Conservation (phyloP, 805 yeast genomes). For the Metschnikowia lunata region DNA sequence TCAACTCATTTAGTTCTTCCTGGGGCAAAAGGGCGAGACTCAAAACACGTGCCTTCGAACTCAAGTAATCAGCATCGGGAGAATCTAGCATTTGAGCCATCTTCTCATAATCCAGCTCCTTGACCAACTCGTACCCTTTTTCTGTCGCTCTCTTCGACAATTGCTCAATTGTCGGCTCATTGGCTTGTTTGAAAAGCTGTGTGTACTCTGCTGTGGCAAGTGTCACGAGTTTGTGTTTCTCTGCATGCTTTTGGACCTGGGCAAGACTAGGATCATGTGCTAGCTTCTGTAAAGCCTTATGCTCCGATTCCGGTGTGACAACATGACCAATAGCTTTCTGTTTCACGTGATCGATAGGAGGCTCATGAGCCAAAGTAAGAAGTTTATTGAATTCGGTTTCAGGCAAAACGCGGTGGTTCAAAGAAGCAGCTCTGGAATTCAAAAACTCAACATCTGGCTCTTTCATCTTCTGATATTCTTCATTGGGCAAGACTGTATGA, state of each 20-base stretch:
- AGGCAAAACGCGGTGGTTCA: conserved; percentile 4
- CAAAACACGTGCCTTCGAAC: conserved; percentile 4
- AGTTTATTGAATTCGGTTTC: conserved; percentile 4
- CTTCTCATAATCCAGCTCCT: conserved; percentile 2
- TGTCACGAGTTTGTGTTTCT: conserved; percentile 28
- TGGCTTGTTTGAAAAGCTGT: conserved; percentile 25
- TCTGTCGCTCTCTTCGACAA: conserved; percentile 15
- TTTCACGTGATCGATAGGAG: conserved; percentile 14
- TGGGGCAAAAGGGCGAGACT: conserved; percentile 3
- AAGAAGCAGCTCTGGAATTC: conserved; percentile 1
- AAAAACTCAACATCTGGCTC: conserved; percentile 8
- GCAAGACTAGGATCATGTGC: conserved; percentile 22
- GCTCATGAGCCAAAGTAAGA: conserved; percentile 9
- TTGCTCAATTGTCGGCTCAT: conserved; percentile 26
- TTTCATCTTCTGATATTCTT: conserved; percentile 8
- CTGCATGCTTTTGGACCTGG: conserved; percentile 34
- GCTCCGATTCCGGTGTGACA: conserved; percentile 17
- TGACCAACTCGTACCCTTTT: conserved; percentile 7
- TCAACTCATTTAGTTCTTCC: neutral
- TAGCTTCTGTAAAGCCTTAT: conserved; percentile 10
- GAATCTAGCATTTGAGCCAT: conserved; percentile 4
- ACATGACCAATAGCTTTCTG: conserved; percentile 17
- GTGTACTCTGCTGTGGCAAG: conserved; percentile 31
- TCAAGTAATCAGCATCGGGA: conserved; percentile 7
- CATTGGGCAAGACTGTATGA: conserved; percentile 9